Conservation (phyloP, 257 asterid species). For the Solanum virginianum region DNA sequence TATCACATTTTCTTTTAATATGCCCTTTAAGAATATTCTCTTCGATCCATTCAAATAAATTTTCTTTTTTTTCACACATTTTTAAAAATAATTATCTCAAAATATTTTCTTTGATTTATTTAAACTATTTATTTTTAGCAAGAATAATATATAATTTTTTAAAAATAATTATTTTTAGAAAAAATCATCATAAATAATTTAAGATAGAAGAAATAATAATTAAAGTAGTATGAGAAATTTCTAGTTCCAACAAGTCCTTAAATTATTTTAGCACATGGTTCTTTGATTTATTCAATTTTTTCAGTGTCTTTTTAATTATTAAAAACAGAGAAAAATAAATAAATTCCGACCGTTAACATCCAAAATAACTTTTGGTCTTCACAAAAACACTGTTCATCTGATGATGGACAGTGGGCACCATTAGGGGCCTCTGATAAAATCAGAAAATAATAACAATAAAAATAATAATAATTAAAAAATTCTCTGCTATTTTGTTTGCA, state of each 20-base stretch:
- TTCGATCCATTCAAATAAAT: no score
- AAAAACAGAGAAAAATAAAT: neutral
- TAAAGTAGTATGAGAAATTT: neutral
- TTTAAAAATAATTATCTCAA: no score
- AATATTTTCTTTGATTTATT: no score
- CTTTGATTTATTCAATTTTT: neutral
- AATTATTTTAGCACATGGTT: neutral
- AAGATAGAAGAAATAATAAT: no score
- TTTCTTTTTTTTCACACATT: no score
- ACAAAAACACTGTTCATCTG: neutral
- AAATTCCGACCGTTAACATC: conserved; percentile 7
- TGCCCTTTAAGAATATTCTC: no score
- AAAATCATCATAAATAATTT: no score
- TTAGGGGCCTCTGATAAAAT: neutral
- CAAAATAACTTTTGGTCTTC: neutral
- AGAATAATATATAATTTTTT: no score
- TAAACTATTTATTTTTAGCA: no score
- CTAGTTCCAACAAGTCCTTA: neutral
- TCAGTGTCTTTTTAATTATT: neutral
- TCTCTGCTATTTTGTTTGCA: neutral
- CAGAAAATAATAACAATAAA: neutral
- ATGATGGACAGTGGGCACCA: neutral
- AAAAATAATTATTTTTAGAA: no score
- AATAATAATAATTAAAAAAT: neutral
- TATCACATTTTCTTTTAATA: no score